Evolutionary conservation across 345 rosid genomes (phyloP).

Genomic region (Atalantia buxifolia): DNA sequence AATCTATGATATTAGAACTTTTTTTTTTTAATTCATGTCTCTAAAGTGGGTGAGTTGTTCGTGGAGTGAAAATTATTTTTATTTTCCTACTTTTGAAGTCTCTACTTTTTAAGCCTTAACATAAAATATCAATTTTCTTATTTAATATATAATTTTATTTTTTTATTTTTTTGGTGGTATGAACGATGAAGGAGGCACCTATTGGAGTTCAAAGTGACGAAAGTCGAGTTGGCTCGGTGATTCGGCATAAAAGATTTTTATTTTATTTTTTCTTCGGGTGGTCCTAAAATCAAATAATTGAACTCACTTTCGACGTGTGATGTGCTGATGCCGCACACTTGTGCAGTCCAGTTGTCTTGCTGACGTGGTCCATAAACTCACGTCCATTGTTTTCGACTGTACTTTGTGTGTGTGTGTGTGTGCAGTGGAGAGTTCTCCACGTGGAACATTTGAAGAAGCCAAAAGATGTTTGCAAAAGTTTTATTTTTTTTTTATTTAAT

Average conservation of each 20-base stretch:
- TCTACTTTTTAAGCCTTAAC: background rate
- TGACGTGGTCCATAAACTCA: constrained; percentile 32
- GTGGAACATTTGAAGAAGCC: background rate
- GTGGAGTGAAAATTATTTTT: background rate
- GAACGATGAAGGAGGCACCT: background rate
- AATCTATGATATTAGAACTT: background rate
- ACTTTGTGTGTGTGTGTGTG: background rate
- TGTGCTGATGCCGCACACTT: constrained; percentile 13
- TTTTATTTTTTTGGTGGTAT: background rate
- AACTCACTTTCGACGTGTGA: constrained; percentile 26
- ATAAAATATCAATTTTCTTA: background rate
- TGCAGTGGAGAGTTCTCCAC: background rate
- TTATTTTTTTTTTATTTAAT: too few species aligned
- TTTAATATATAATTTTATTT: too few species aligned
- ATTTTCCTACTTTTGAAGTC: background rate
- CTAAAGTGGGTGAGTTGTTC: background rate
- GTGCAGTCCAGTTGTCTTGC: constrained; percentile 14
- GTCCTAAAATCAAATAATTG: constrained; percentile 27
- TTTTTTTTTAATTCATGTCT: background rate
- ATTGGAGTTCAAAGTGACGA: background rate
- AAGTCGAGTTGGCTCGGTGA: background rate
- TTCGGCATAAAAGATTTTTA: constrained; percentile 21
- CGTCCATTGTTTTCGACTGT: background rate
- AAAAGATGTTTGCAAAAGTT: background rate
- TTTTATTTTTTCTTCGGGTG: background rate